Evolutionary conservation across 805 yeast genomes (phyloP).

Genomic region (Yarrowia divulgata): DNA sequence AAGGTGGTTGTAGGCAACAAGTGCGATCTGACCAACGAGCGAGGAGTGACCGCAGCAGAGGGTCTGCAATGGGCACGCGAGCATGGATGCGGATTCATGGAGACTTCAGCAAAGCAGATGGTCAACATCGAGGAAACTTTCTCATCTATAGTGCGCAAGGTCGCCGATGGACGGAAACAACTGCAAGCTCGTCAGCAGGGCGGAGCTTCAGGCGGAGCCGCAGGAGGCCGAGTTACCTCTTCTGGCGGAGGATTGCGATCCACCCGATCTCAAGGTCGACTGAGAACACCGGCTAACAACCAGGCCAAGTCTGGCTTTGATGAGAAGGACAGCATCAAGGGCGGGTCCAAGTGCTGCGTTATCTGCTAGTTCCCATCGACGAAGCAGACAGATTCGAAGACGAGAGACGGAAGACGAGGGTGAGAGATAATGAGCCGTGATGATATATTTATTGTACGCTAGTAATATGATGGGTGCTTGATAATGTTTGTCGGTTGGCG

Average conservation of each 20-base stretch:
- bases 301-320: constrained; percentile 34
- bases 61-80: constrained; percentile 64
- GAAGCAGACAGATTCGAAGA: background rate
- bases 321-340: constrained; percentile 37
- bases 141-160: constrained; percentile 66
- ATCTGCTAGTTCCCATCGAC: constrained; percentile 7
- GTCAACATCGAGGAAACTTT: constrained; percentile 84
- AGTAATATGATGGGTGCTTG: constrained; percentile 35
- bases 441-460: constrained; percentile 37
- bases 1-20: constrained; percentile 75
- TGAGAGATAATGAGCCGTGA: constrained; percentile 24
- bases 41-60: constrained; percentile 63
- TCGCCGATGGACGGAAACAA: constrained; percentile 50
- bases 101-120: constrained; percentile 87
- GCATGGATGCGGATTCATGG: constrained; percentile 76
- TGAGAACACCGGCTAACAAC: constrained; percentile 19
- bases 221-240: constrained; percentile 13
- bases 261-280: constrained; percentile 32
- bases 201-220: constrained; percentile 12
- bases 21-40: constrained; percentile 63
- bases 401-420: background rate
- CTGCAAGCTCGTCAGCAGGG: constrained; percentile 31
- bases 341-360: constrained; percentile 36
- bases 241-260: constrained; percentile 16
- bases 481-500: background rate